phyloP scores from a whole-genome alignment of 164 flowering plant genomes.

The Brasenia schreberi region DNA sequence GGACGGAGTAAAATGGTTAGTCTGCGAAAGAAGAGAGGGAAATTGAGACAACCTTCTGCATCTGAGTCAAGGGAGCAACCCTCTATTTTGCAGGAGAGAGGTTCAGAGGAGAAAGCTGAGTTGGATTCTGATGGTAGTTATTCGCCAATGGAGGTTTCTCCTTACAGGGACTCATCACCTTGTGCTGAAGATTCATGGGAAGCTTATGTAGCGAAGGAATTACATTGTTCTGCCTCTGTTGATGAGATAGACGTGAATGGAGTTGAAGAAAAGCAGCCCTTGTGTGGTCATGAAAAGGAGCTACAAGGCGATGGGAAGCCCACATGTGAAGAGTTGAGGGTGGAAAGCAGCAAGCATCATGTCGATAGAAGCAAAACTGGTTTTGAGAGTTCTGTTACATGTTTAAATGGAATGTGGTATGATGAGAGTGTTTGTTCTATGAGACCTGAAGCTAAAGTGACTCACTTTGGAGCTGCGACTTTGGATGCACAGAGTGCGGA shows the following conservation, averaged over 20 bases:
- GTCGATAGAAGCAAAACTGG: not conserved
- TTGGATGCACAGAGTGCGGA: conserved; percentile 23
- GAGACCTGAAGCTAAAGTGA: conserved; percentile 41
- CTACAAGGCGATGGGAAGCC: not conserved
- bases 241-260: not conserved
- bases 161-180: not conserved
- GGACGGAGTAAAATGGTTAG: not conserved
- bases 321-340: not conserved
- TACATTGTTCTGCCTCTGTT: not conserved
- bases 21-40: not conserved
- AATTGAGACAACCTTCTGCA: not conserved
- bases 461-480: conserved; percentile 37
- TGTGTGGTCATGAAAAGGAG: not conserved
- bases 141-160: not conserved
- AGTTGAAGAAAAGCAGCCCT: not conserved
- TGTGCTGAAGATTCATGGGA: not conserved
- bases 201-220: not conserved
- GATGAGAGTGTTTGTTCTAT: conserved; percentile 5
- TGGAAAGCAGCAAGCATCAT: not conserved
- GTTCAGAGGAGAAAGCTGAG: not conserved
- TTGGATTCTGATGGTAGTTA: not conserved
- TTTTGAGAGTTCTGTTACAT: too few relatives aligned
- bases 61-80: not conserved
- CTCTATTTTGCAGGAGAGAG: not conserved
- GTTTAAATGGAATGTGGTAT: too few relatives aligned